These are phyloP conservation scores for Tetrahymena thermophila DNA, from an alignment of 73 alveolate species.

Conservation along the genomic window DNA sequence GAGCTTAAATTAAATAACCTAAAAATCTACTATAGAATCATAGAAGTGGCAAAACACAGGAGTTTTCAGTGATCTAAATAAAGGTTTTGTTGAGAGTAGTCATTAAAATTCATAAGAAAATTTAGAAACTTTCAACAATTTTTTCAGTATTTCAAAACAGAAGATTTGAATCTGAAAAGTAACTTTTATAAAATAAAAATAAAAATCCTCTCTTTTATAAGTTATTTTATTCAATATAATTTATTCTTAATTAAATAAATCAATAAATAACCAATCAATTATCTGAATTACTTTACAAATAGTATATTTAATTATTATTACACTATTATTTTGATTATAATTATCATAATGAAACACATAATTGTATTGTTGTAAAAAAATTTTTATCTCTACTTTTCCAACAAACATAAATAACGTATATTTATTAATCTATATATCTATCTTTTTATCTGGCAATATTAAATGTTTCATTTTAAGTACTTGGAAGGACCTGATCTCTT, in stretches of 20 bases:
- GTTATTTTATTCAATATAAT: too few relatives aligned
- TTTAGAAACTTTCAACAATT: background rate
- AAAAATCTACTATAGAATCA: background rate
- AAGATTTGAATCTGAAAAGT: background rate
- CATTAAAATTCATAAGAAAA: background rate
- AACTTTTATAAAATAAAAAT: too few relatives aligned
- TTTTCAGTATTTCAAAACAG: background rate
- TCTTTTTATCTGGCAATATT: background rate
- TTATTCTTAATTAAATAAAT: too few relatives aligned
- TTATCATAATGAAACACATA: too few relatives aligned
- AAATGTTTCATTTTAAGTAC: background rate
- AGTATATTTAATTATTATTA: too few relatives aligned
- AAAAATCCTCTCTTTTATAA: too few relatives aligned
- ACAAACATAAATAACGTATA: background rate
- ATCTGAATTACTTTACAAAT: too few relatives aligned
- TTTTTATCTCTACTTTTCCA: too few relatives aligned
- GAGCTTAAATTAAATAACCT: background rate
- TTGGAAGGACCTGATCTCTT: constrained; percentile 49
- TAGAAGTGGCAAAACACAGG: background rate
- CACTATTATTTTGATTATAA: too few relatives aligned
- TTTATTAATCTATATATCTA: background rate
- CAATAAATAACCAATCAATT: too few relatives aligned
- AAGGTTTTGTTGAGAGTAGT: background rate
- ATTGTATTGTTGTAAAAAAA: too few relatives aligned
- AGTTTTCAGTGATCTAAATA: background rate